Evolutionary conservation across 345 rosid species (phyloP).

Genomic region (Eucalyptus grandis): DNA sequence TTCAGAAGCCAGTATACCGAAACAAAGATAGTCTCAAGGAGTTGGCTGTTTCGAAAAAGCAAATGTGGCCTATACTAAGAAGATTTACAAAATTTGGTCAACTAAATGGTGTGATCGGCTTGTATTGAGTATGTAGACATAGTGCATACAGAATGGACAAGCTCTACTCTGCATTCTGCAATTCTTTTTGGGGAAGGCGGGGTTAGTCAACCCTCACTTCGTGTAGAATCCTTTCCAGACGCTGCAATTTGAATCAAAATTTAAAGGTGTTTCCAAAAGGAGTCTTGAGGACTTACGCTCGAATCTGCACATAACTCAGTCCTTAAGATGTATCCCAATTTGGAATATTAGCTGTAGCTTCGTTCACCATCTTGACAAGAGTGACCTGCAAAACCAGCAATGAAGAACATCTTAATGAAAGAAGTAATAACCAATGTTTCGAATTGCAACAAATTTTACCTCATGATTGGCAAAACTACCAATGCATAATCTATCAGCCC

Average conservation of each 20-base stretch:
- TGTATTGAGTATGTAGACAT: neutral
- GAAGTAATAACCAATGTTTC: neutral
- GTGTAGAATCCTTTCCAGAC: neutral
- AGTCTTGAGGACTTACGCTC: neutral
- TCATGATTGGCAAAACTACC: neutral
- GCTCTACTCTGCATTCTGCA: neutral
- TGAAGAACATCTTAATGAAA: neutral
- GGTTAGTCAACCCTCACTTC: neutral
- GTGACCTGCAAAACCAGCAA: neutral
- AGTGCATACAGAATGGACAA: neutral
- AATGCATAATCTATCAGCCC: neutral
- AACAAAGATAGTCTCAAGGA: neutral
- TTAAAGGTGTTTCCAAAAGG: neutral
- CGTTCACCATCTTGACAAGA: conserved; percentile 8
- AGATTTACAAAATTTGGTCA: neutral
- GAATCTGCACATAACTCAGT: neutral
- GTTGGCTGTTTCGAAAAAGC: neutral
- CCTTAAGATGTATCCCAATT: neutral
- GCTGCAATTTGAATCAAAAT: neutral
- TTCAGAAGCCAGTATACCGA: neutral
- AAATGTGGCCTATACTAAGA: neutral
- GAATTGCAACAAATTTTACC: neutral
- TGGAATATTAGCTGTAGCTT: conserved; percentile 5
- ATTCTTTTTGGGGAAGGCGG: neutral
- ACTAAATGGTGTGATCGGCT: neutral